Conservation (phyloP, 2,329 filamentous ascomycete species). For the Lizonia empirigonia region DNA sequence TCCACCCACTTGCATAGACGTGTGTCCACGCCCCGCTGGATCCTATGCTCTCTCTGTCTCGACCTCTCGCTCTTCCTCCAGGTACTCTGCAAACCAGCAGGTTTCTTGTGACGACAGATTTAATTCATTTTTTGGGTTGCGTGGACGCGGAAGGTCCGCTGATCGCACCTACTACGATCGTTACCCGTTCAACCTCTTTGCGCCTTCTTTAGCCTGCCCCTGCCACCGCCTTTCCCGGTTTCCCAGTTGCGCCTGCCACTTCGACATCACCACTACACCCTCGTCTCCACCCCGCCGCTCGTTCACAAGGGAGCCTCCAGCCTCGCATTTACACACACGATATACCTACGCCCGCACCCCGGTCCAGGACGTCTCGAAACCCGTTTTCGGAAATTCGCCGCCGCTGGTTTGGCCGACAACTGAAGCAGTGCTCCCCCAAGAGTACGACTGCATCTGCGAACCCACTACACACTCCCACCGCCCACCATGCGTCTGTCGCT, state of each 20-base stretch:
- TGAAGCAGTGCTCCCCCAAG: slow-evolving; percentile 36
- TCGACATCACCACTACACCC: slow-evolving; percentile 25
- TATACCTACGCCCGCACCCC: slow-evolving; percentile 9
- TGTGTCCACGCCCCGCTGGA: slow-evolving; percentile 26
- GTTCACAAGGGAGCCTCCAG: slow-evolving; percentile 24
- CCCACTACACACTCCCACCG: slow-evolving; percentile 20
- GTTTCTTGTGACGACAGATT: slow-evolving; percentile 26
- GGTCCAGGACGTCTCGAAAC: slow-evolving; percentile 11
- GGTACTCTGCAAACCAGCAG: slow-evolving; percentile 27
- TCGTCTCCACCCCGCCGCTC: slow-evolving; percentile 29
- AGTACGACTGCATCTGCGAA: slow-evolving; percentile 31
- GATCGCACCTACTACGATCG: slow-evolving; percentile 41
- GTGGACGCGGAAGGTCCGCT: slow-evolving; percentile 29
- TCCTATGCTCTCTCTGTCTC: slow-evolving; percentile 27
- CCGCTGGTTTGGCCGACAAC: slow-evolving; percentile 45
- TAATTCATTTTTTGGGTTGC: slow-evolving; percentile 25
- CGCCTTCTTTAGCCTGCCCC: slow-evolving; percentile 29
- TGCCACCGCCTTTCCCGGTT: slow-evolving; percentile 38
- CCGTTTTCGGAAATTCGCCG: slow-evolving; percentile 21
- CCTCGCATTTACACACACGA: slow-evolving; percentile 11
- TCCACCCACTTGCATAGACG: slow-evolving; percentile 27
- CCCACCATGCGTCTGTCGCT: slow-evolving; percentile 45
- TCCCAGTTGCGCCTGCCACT: slow-evolving; percentile 32
- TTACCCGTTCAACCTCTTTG: slow-evolving; percentile 28
- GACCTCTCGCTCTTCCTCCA: slow-evolving; percentile 32